Conservation (phyloP, 208 protist genomes). For the Porcisia hertigi region DNA sequence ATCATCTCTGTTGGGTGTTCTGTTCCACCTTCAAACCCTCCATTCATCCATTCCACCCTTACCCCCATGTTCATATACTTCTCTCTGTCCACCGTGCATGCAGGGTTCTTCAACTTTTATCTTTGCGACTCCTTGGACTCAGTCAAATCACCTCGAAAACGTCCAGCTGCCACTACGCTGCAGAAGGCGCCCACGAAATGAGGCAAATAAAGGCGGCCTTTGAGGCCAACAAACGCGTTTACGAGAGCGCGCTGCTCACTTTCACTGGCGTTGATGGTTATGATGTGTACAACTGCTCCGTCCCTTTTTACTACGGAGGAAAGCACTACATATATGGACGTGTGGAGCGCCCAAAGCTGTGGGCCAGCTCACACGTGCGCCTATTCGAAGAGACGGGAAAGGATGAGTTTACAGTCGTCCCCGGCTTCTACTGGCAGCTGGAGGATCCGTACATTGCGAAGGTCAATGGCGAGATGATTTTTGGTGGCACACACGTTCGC, state of each 20-base stretch:
- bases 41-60: neutral
- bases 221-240: constrained; percentile 36
- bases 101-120: no score
- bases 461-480: constrained; percentile 37
- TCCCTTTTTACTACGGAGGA: constrained; percentile 54
- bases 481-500: constrained; percentile 40
- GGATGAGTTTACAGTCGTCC: constrained; percentile 45
- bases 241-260: constrained; percentile 48
- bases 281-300: constrained; percentile 68
- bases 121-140: no score
- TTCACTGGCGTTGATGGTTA: constrained; percentile 57
- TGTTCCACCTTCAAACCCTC: neutral
- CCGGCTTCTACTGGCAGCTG: constrained; percentile 22
- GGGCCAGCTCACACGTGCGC: constrained; percentile 50
- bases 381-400: constrained; percentile 60
- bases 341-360: constrained; percentile 46
- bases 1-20: neutral
- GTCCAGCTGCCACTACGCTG: neutral
- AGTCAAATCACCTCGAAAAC: no score
- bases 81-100: neutral
- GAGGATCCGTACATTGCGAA: constrained; percentile 49
- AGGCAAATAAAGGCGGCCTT: constrained; percentile 40
- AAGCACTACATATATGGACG: constrained; percentile 57
- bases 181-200: constrained; percentile 32
- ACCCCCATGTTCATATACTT: neutral